Base-by-base conservation (phyloP, 1,284 basidiomycete genomes). In the Cutaneotrichosporon dermatis region DNA sequence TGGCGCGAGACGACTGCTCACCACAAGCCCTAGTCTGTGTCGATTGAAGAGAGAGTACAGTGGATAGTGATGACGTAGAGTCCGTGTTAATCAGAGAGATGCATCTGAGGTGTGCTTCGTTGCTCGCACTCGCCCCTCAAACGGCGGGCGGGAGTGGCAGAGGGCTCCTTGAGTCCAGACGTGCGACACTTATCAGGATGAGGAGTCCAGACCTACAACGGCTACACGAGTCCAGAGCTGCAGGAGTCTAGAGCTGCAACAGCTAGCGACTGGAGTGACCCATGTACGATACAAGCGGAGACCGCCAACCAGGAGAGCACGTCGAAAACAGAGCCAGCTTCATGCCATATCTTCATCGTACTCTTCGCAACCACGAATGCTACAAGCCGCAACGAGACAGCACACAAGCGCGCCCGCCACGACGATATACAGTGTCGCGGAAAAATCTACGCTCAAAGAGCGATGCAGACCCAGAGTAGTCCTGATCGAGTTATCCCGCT, bases 381-480 rank as follows among this genome's bases (percentile, higher is more conserved):
- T n/a, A n/a, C n/a, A 15, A 37, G 15, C 41, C 25, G 7, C 41
- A n/a, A 33, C 33, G 42, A 54, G 51, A 35, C 37, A 34, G 12
- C 41, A 16, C 35, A 39, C 15, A 45, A 16, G 13, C 45, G 36
- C 43, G 16, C 15, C 16, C 42, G 10, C 13, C 33, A 33, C n/a
- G 25, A 36, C 8, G 15, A 7, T 12, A 39, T 37, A 45, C 25
- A 25, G 25, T 25, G 10, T 9, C 37, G 40, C 45, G 59, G 46
- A 71, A 68, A 75, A 73, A 78, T 78, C 76, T 78, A 78, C 76
- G 76, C 76, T 63, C 65, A 52, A 60, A 61, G 65, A 75, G 69
- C 70, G 73, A 74, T 52, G 73, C 76, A 79, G 75, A 65, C 75
- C 74, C 76, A 79, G 77, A 79, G 76, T 77, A 79, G 77, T 79